phyloP scores from a whole-genome alignment of 805 yeast genomes.

The Ogataea ganodermae region DNA sequence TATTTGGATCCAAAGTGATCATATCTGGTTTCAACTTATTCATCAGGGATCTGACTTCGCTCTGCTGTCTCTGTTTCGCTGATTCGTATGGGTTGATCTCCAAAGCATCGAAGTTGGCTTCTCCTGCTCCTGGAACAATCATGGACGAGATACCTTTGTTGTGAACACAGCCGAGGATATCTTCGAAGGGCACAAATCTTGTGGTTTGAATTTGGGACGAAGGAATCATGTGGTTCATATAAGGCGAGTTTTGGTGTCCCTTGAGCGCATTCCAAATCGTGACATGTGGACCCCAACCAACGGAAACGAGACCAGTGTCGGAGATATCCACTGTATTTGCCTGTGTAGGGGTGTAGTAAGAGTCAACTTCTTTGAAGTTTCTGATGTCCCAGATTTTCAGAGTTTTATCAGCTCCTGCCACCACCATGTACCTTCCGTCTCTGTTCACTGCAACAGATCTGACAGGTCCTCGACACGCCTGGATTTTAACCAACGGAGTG shows the following conservation, averaged over 20 bases:
- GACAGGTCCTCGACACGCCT: constrained; percentile 84
- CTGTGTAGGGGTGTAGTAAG: constrained; percentile 78
- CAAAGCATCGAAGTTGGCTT: constrained; percentile 93
- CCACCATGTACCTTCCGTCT: constrained; percentile 92
- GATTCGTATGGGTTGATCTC: constrained; percentile 93
- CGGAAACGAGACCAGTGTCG: constrained; percentile 82
- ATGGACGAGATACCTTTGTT: constrained; percentile 75
- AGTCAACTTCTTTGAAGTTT: constrained; percentile 71
- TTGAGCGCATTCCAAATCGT: constrained; percentile 86
- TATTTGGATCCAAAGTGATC: constrained; percentile 85
- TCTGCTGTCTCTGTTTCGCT: constrained; percentile 88
- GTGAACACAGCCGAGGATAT: constrained; percentile 90
- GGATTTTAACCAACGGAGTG: constrained; percentile 80
- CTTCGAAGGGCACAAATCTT: constrained; percentile 91
- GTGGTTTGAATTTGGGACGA: constrained; percentile 70
- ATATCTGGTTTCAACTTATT: constrained; percentile 92
- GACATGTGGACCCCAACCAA: constrained; percentile 96
- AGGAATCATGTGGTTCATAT: constrained; percentile 86
- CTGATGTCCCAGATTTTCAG: constrained; percentile 94
- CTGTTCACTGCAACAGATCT: constrained; percentile 84
- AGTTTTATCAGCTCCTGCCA: constrained; percentile 82
- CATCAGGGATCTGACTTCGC: constrained; percentile 81
- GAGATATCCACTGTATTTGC: constrained; percentile 79
- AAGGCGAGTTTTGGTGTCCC: constrained; percentile 74
- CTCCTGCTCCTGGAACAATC: constrained; percentile 96